A percentile compares a stretch with the other conserved stretches of the same genome.
These are phyloP conservation scores for Talaromyces trachyspermus DNA, from an alignment of 495 filamentous ascomycete genomes.

Conservation along the genomic window DNA sequence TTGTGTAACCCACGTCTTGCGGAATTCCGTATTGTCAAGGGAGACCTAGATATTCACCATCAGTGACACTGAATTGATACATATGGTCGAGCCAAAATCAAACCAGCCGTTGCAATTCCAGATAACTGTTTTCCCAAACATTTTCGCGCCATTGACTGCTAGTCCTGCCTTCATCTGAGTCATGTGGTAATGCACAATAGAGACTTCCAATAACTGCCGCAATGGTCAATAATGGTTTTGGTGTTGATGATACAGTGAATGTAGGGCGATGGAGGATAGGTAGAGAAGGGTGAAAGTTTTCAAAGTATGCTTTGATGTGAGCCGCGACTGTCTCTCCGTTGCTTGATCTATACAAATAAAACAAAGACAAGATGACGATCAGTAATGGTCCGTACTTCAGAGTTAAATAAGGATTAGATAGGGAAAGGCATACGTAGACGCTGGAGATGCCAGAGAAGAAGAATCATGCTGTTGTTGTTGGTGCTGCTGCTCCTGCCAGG, in stretches of 20 bases:
- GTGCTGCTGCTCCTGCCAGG: background rate
- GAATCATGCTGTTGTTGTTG: background rate
- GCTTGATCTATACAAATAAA: constrained; percentile 4
- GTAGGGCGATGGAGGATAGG: constrained; percentile 11
- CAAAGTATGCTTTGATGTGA: constrained; percentile 12
- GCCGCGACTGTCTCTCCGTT: constrained; percentile 5
- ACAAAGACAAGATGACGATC: background rate
- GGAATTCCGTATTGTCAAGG: constrained; percentile 8
- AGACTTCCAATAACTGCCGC: constrained; percentile 11
- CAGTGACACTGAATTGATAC: background rate
- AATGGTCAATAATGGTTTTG: constrained; percentile 9
- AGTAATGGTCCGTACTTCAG: background rate
- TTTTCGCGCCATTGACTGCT: background rate
- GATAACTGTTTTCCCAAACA: background rate
- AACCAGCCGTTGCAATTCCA: background rate
- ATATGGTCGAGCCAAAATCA: background rate
- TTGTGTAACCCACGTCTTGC: constrained; percentile 11
- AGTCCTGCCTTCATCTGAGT: background rate
- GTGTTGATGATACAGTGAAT: constrained; percentile 10
- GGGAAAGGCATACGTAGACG: background rate
- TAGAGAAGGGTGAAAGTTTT: constrained; percentile 12
- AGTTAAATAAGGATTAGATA: background rate
- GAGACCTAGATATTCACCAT: constrained; percentile 2
- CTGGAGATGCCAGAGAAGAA: background rate
- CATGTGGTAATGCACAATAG: background rate